Evolutionary conservation across 441 rosid genomes (phyloP).

Genomic region (Erodium texanum): DNA sequence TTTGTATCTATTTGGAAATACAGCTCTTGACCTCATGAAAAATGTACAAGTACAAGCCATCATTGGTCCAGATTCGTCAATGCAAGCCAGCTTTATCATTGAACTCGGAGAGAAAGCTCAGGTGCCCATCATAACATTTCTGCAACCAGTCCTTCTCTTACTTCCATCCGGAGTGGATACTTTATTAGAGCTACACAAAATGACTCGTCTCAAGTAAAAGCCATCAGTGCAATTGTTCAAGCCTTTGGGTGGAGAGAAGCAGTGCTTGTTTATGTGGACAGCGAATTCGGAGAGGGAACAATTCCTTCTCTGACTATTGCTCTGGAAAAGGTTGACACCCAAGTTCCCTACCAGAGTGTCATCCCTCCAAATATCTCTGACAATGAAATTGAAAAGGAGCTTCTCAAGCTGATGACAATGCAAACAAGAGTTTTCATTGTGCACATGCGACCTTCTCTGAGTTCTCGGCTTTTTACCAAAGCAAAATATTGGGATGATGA

Average conservation of each 20-base stretch:
- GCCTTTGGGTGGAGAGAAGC: conserved; percentile 52
- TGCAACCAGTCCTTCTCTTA: too few species aligned
- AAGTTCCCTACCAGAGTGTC: too few species aligned
- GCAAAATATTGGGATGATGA: conserved; percentile 54
- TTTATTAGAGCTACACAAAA: conserved; percentile 37
- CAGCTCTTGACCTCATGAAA: conserved; percentile 51
- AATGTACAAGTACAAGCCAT: conserved; percentile 50
- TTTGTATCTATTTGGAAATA: not conserved
- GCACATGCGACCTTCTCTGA: conserved; percentile 36
- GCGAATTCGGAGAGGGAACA: conserved; percentile 36
- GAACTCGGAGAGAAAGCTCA: too few species aligned
- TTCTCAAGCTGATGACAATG: conserved; percentile 41
- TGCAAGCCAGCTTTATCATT: conserved; percentile 43
- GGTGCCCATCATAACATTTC: too few species aligned
- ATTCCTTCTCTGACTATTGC: conserved; percentile 40
- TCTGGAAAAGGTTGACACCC: too few species aligned
- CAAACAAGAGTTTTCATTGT: conserved; percentile 52
- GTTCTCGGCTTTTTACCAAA: conserved; percentile 32
- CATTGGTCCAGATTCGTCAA: conserved; percentile 41
- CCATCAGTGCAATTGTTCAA: conserved; percentile 37
- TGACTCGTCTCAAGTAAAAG: conserved; percentile 34
- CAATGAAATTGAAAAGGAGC: conserved; percentile 33
- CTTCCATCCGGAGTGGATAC: conserved; percentile 31
- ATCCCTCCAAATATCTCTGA: too few species aligned
- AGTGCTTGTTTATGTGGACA: conserved; percentile 37